Evolutionary conservation across 306 rosid genomes (phyloP).

Genomic region (Spatholobus suberectus): DNA sequence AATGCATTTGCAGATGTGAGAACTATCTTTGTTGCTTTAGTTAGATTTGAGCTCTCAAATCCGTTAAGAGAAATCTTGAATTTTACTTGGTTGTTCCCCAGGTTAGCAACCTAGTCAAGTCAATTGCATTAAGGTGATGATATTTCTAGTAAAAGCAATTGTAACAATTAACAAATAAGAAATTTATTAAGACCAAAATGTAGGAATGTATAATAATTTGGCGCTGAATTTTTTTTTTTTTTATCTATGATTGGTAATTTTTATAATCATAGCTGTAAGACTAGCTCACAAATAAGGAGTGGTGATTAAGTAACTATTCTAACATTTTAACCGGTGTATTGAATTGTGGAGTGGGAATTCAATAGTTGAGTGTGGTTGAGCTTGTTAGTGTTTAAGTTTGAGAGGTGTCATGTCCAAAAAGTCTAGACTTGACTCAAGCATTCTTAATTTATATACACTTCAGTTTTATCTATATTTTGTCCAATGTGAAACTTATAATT

Average conservation of each 20-base stretch:
- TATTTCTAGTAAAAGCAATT: neutral
- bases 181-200: neutral
- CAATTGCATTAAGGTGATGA: neutral
- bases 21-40: slow-evolving; percentile 57
- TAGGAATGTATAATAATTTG: too few species aligned
- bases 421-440: too few species aligned
- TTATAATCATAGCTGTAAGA: neutral
- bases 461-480: too few species aligned
- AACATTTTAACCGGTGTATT: too few species aligned
- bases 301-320: too few species aligned
- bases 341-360: too few species aligned
- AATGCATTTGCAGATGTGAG: slow-evolving; percentile 58
- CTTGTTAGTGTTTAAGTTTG: too few species aligned
- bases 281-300: neutral
- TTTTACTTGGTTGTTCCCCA: slow-evolving; percentile 48
- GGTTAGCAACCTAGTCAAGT: slow-evolving; percentile 65
- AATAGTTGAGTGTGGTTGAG: too few species aligned
- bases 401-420: too few species aligned
- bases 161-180: neutral
- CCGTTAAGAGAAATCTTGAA: slow-evolving; percentile 54
- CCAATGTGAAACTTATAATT: too few species aligned
- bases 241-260: neutral
- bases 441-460: too few species aligned
- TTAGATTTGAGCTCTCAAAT: slow-evolving; percentile 31
- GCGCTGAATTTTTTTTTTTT: neutral